Percentiles rank a stretch among this genome's conserved stretches.
These are phyloP conservation scores for Arthroderma sp. DNA, from an alignment of 2,329 filamentous ascomycete species.

Conservation along the genomic window DNA sequence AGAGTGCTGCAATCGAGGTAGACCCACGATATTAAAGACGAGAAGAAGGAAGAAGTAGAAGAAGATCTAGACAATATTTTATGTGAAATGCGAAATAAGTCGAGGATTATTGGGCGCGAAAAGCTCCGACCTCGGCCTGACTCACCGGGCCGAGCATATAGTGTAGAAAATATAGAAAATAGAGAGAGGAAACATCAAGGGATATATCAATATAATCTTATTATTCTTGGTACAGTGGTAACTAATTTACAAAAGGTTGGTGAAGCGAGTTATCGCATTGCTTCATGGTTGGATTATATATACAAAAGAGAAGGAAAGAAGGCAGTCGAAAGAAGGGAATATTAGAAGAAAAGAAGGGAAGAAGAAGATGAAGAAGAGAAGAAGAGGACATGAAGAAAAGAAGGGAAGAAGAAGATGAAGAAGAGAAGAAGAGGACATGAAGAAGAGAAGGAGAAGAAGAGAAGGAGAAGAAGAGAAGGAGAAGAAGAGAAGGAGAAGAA, in stretches of 20 bases:
- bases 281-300: slow-evolving; percentile 1
- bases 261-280: slow-evolving; percentile 3
- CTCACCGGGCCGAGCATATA: background rate
- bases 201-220: background rate
- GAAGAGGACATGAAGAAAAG: background rate
- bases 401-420: background rate
- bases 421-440: background rate
- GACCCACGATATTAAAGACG: no score
- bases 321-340: background rate
- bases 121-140: background rate
- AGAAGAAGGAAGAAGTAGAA: no score
- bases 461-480: background rate
- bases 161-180: no score
- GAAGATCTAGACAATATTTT: background rate
- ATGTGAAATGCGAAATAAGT: background rate
- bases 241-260: background rate
- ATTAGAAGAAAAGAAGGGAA: background rate
- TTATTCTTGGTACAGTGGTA: background rate
- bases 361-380: background rate
- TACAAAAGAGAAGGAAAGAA: background rate
- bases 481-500: background rate
- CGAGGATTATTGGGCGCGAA: background rate
- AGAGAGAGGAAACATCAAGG: background rate
- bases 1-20: no score
- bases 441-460: background rate